Evolutionary conservation across 805 yeast species (phyloP), one percentile per base, ranked within the genome.

Genomic region (Hemisphaericaspora nanyangensis): DNA sequence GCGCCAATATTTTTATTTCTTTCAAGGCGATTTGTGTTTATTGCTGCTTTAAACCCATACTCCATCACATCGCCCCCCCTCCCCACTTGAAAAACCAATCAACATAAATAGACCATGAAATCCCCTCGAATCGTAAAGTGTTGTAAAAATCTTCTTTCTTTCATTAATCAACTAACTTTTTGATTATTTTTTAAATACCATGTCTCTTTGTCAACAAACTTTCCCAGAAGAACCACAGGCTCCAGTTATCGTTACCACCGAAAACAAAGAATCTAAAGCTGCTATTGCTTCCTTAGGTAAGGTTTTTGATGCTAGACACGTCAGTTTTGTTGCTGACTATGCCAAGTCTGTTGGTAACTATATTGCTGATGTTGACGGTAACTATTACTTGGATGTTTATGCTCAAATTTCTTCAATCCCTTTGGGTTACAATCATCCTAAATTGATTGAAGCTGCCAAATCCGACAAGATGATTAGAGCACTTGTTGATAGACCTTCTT

Each of bases 331-430:
- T 38, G 85, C 81, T 39, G 95, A 86, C 63, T 86, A 85, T 63
- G 70, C 70, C 38, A 82, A 82, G 59, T 84, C 93, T 2, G 40
- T 54, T 26, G 95, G 95, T 58, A 86, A 86, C 76, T 86, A 85
- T 67, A 72, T 86, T 34, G 82, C 72, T 37, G 95, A 86, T 54
- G 84, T 73, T 24, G 95, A 86, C 54, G 95, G 95, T 34, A 86
- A 87, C 70, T 56, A 65, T 27, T 68, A 73, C 55, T 75, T 86
- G 52, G 95, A 86, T 58, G 79, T 80, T 29, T 86, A 85, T 56
- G 84, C 87, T 32, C 95, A 85, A 68, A 84, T 85, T 51, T 86
- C 95, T 10, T 85, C 95, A 11, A 85, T 85, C 49, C 82, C 93
- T 13, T 72, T 85, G 44, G 95, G 95, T 35, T 85, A 85, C 77